Base-by-base conservation (phyloP, 73 alveolate genomes). In the Urostyla sp. region DNA sequence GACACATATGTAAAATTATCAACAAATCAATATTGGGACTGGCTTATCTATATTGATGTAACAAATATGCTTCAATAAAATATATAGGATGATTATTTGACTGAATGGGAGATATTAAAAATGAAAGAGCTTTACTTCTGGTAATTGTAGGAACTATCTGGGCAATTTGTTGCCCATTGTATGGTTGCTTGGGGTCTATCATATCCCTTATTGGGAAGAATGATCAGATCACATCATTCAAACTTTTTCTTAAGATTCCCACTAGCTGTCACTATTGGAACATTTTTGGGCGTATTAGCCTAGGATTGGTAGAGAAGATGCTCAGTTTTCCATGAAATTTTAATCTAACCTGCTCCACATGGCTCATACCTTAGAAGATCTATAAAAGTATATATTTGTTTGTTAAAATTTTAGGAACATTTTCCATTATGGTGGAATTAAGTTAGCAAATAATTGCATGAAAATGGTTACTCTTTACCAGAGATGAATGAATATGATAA, bases 311-410 rank as follows among this genome's bases (percentile, higher is more conserved):
- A 37, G 59, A 74, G 92, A 59, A 46, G 59, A 20, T 18, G 57
- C 75, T 30, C 48, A 18, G 30, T 26, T 26, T 84, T 84, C 88
- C 84, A 84, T 40, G 92, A 84, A 21, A 16, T 84, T 1, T 49
- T 84, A 78, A 23, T 77, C 16, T 85, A 84, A 43, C 92, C 92
- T 16, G 83, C 77, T 37, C 92, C 92, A 16, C 92, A 84, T 45
- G 92, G 92, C 0, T 13, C 80, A 28, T 84, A 84, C 51, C 66
- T 84, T 5, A 74, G 92, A 58, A 58, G 66, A 31, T 38, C 80
- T 0, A 44, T 84, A 24, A 73, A 73, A 23, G 80, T 66, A 66
- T 51, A 67, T 13, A 11, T 55, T 8, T 20, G 6, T 55, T 23
- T 3, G 16, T 6, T 55, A 46, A 11, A 4, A 6, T 34, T 5